Percentiles rank a stretch among this genome's conserved stretches.
These are phyloP conservation scores for Leccinum variicolor DNA, from an alignment of 768 basidiomycete genomes.

Conservation along the genomic window DNA sequence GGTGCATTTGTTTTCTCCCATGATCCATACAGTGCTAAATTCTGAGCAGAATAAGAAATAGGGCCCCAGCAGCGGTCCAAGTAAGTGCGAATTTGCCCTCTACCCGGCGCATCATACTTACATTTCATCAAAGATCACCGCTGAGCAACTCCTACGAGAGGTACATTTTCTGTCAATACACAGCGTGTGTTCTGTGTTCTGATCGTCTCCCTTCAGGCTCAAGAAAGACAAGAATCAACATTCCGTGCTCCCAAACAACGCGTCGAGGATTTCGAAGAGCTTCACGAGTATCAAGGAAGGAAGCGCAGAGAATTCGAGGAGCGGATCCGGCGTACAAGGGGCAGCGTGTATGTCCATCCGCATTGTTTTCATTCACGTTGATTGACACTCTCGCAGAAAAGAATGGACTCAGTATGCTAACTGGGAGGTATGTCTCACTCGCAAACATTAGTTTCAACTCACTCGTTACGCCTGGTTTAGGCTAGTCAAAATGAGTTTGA, in stretches of 20 bases:
- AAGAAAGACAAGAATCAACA: slow-evolving; percentile 93
- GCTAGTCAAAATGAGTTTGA: slow-evolving; percentile 97
- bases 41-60: slow-evolving; percentile 81
- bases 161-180: slow-evolving; percentile 35
- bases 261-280: slow-evolving; percentile 92
- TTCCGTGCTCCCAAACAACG: slow-evolving; percentile 93
- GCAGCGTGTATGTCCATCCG: slow-evolving; percentile 62
- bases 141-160: slow-evolving; percentile 96
- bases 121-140: slow-evolving; percentile 71
- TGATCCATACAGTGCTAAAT: not conserved
- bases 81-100: slow-evolving; percentile 38
- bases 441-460: not conserved
- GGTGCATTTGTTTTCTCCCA: slow-evolving; percentile 38
- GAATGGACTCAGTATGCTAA: slow-evolving; percentile 87
- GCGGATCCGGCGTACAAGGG: slow-evolving; percentile 72
- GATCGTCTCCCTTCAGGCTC: slow-evolving; percentile 54
- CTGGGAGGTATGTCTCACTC: slow-evolving; percentile 61
- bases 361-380: not conserved
- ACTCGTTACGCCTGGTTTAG: slow-evolving; percentile 33
- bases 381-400: slow-evolving; percentile 46
- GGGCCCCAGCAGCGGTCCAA: slow-evolving; percentile 92
- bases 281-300: slow-evolving; percentile 85
- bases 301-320: slow-evolving; percentile 96
- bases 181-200: not conserved
- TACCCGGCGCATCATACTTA: slow-evolving; percentile 9